phyloP scores from a whole-genome alignment of 441 rosid species.

The Mallotus repandus region DNA sequence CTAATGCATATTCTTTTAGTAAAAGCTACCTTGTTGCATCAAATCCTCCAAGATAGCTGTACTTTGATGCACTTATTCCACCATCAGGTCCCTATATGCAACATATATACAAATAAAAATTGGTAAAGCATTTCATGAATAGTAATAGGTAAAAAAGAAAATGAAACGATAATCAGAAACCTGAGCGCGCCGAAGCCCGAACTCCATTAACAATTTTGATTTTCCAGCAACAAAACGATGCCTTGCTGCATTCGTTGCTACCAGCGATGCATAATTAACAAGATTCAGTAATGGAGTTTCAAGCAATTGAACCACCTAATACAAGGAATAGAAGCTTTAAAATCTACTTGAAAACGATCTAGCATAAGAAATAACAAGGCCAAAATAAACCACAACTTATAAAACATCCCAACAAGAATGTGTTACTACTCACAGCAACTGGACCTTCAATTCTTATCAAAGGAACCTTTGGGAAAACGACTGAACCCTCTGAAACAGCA shows the following conservation, averaged over 20 bases:
- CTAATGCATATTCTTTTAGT: not conserved
- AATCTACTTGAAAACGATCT: conserved; percentile 1
- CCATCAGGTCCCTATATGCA: conserved; percentile 93
- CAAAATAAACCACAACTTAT: not conserved
- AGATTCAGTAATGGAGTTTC: conserved; percentile 91
- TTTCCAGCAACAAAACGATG: conserved; percentile 92
- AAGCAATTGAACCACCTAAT: conserved; percentile 81
- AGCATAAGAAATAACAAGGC: not conserved
- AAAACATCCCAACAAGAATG: not conserved
- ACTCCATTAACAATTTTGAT: conserved; percentile 71
- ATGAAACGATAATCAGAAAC: conserved; percentile 35
- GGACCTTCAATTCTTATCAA: conserved; percentile 90
- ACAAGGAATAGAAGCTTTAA: conserved; percentile 20
- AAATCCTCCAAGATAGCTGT: conserved; percentile 97
- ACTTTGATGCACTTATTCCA: conserved; percentile 90
- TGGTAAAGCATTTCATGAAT: conserved; percentile 15
- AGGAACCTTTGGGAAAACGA: conserved; percentile 96
- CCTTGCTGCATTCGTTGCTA: conserved; percentile 87
- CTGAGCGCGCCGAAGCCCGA: conserved; percentile 97
- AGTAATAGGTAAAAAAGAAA: not conserved
- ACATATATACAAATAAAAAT: conserved; percentile 5
- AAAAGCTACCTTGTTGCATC: conserved; percentile 88
- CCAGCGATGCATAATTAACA: conserved; percentile 85
- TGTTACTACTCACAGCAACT: conserved; percentile 80
- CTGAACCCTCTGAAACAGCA: conserved; percentile 86